These are phyloP conservation scores for Byssochlamys sp. DNA, from an alignment of 2,329 filamentous ascomycete species.

Conservation along the genomic window DNA sequence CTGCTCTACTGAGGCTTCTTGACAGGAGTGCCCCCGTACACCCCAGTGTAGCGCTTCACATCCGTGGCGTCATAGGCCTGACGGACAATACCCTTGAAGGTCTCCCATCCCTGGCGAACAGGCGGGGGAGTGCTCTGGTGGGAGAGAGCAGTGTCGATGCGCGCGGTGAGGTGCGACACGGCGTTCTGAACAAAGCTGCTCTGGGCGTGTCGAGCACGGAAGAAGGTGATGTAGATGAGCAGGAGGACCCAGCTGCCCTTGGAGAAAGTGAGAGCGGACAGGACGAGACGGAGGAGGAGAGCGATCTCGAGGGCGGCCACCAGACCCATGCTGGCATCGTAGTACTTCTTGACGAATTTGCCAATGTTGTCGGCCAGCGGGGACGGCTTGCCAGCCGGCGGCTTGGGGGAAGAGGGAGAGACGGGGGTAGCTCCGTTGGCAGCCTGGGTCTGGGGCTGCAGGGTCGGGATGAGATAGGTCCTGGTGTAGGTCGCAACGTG, in stretches of 20 bases:
- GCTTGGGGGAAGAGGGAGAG: slow-evolving; percentile 45
- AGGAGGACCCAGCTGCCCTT: slow-evolving; percentile 85
- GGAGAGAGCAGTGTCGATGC: slow-evolving; percentile 70
- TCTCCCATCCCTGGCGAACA: slow-evolving; percentile 70
- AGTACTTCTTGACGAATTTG: slow-evolving; percentile 93
- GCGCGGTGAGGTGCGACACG: slow-evolving; percentile 61
- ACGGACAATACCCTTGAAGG: slow-evolving; percentile 60
- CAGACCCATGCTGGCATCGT: slow-evolving; percentile 88
- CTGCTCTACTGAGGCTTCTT: slow-evolving; percentile 41
- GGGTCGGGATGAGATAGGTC: slow-evolving; percentile 79
- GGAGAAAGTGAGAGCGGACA: slow-evolving; percentile 77
- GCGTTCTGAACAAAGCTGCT: slow-evolving; percentile 85
- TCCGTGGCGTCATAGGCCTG: slow-evolving; percentile 75
- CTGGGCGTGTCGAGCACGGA: slow-evolving; percentile 80
- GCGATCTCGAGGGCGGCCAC: slow-evolving; percentile 80
- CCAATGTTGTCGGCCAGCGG: slow-evolving; percentile 74
- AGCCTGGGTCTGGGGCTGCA: slow-evolving; percentile 55
- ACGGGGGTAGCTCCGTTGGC: slow-evolving; percentile 44
- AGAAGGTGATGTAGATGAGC: slow-evolving; percentile 76
- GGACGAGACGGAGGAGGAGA: slow-evolving; percentile 72
- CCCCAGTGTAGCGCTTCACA: slow-evolving; percentile 59
- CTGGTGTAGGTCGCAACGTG: slow-evolving; percentile 95
- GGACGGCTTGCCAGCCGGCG: slow-evolving; percentile 41
- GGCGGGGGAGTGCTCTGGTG: slow-evolving; percentile 78
- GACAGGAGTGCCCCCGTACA: slow-evolving; percentile 21